Evolutionary conservation across 805 yeast species (phyloP), one percentile per base, ranked within the genome.

Genomic region (Starmerella potacharoeniae): DNA sequence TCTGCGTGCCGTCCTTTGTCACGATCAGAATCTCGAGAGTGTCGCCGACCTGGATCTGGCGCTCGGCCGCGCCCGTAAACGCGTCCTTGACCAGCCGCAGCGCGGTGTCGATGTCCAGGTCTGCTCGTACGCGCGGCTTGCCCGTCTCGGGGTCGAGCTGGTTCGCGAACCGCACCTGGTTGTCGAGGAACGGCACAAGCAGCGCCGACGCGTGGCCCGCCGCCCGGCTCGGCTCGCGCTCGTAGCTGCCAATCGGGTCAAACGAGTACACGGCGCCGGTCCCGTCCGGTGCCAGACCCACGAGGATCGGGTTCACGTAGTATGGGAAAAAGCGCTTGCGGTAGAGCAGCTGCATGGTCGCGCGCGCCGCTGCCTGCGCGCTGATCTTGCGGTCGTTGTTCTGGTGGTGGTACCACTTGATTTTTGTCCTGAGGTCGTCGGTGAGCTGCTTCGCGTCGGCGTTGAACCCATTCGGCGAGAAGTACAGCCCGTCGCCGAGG

Each of bases 31-130:
- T 83, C 71, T 93, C 96, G 60, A 93, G 77, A 6, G 93, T 95
- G 74, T 93, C 98, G 75, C 98, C 98, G 52, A 93, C 97, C 63
- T 90, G 95, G 64, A 93, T 93, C 71, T 93, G 97, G 77, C 98
- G 85, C 73, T 93, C 98, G 17, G 97, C 91, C 22, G 96, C 98
- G 8, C 96, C 88, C 28, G 88, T 77, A 68, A 93, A 93, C 6
- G 98, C 95, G 71, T 93, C 98, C 69, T 82, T 83, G 40, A 93
- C 97, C 60, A 93, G 74, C 63, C 82, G 78, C 65, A 93, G 74
- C 29, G 89, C 97, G 73, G 90, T 95, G 1, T 88, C 96, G 62
- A 89, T 76, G 42, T 76, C 70, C 66, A 93, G 75, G 65, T 78
- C 86, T 67, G 80, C 76, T 58, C 82, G 67, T 43, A 77, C 78